Percentiles rank a stretch among this genome's conserved stretches.
Evolutionary conservation across 306 rosid genomes (phyloP).

Genomic region (Fragaria iinumae): DNA sequence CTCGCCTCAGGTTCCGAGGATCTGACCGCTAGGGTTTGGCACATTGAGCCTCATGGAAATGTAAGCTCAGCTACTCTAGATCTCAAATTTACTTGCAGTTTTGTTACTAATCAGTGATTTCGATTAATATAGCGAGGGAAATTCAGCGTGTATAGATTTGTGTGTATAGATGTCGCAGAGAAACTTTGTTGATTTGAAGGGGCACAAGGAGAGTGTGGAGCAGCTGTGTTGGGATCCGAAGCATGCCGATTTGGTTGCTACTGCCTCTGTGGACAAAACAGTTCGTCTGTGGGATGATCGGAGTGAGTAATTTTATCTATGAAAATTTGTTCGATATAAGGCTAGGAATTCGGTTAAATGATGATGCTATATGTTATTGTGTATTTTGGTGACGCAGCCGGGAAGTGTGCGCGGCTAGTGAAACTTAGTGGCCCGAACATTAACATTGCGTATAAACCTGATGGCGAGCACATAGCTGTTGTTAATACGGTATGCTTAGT

Average conservation of each 20-base stretch:
- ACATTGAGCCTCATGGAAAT: conserved; percentile 80
- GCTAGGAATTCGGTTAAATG: neutral
- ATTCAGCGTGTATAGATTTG: neutral
- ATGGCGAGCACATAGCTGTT: conserved; percentile 85
- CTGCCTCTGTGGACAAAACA: conserved; percentile 94
- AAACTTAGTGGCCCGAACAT: conserved; percentile 91
- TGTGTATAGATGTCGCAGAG: conserved; percentile 39
- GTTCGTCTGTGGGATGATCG: conserved; percentile 96
- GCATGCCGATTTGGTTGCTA: conserved; percentile 82
- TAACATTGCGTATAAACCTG: conserved; percentile 94
- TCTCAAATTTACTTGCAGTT: neutral
- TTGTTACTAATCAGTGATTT: too few species aligned
- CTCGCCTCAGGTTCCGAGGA: conserved; percentile 98
- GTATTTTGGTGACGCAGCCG: conserved; percentile 53
- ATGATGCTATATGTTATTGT: conserved; percentile 7
- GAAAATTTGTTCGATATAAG: neutral
- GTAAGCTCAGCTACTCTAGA: conserved; percentile 36
- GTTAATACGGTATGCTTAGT: conserved; percentile 70
- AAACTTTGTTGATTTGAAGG: conserved; percentile 85
- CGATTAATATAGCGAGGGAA: neutral
- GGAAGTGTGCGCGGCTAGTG: conserved; percentile 82
- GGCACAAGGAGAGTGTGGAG: conserved; percentile 95
- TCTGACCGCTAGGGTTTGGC: conserved; percentile 94
- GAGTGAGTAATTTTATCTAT: conserved; percentile 51
- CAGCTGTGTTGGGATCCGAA: conserved; percentile 98